Evolutionary conservation across 2,329 filamentous ascomycete species (phyloP).

Genomic region (Penicillium concentricum): DNA sequence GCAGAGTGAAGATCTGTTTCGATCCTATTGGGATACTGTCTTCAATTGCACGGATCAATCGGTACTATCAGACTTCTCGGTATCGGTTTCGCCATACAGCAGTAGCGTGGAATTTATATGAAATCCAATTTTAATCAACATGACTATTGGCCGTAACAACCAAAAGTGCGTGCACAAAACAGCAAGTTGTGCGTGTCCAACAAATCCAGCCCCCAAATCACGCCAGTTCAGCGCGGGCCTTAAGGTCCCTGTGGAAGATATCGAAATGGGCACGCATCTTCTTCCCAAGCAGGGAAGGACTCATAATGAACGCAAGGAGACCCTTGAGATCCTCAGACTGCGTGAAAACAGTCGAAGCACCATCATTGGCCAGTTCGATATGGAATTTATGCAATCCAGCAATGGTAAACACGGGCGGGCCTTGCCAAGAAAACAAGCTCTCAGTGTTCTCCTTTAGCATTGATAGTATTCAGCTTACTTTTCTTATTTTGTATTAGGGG

Average conservation of each 20-base stretch:
- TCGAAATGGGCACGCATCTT: conserved; percentile 22
- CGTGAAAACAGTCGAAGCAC: conserved; percentile 26
- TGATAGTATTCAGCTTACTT: not conserved
- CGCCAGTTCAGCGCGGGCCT: conserved; percentile 19
- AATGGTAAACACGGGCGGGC: conserved; percentile 28
- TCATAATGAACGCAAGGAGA: conserved; percentile 22
- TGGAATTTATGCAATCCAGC: conserved; percentile 27
- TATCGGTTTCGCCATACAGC: not conserved
- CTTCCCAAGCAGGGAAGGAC: conserved; percentile 23
- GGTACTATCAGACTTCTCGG: not conserved
- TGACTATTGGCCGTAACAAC: too few species aligned
- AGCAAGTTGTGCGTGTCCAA: not conserved
- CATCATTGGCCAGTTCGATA: conserved; percentile 22
- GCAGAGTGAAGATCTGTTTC: conserved; percentile 17
- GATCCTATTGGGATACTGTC: conserved; percentile 20
- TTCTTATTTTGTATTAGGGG: not conserved
- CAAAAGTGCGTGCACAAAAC: not conserved
- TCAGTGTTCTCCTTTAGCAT: conserved; percentile 23
- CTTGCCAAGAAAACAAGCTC: conserved; percentile 27
- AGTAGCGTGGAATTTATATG: not conserved
- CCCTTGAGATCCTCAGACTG: conserved; percentile 25
- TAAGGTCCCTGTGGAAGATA: conserved; percentile 24
- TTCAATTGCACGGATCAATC: not conserved
- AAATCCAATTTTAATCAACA: not conserved
- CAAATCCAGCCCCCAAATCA: not conserved